Evolutionary conservation across 225 moss, liverwort and hornwort genomes (phyloP).

Genomic region (Anthoceros angustus): DNA sequence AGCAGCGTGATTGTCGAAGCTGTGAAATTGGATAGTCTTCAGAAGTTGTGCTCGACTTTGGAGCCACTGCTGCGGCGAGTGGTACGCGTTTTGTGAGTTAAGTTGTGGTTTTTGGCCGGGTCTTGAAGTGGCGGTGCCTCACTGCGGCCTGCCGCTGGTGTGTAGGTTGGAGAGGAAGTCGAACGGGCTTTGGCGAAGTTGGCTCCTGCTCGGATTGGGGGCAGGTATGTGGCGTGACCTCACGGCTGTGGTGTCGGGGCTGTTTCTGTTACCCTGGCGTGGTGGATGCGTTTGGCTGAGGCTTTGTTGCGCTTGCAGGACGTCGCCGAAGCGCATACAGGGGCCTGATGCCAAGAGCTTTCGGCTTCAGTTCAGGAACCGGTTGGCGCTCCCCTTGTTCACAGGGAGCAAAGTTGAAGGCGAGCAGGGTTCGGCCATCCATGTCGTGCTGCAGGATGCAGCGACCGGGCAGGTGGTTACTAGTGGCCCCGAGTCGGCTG

Average conservation of each 20-base stretch:
- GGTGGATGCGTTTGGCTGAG: too few relatives aligned
- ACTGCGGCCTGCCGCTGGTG: background rate
- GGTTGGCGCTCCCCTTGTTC: background rate
- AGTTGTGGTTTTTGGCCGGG: background rate
- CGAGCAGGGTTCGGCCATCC: constrained; percentile 1
- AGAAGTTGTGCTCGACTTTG: constrained; percentile 1
- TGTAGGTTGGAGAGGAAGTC: background rate
- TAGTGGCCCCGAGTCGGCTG: background rate
- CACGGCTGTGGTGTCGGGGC: background rate
- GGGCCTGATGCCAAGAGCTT: background rate
- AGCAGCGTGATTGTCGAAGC: constrained; percentile 2
- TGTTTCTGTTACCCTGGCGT: too few relatives aligned
- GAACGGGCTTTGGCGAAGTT: constrained; percentile 3
- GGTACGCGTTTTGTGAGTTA: background rate
- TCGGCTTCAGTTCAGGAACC: background rate
- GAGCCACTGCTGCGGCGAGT: background rate
- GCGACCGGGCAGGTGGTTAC: background rate
- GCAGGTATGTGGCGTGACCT: background rate
- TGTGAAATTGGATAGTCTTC: background rate
- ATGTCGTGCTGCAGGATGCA: background rate
- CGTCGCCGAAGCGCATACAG: constrained; percentile 2
- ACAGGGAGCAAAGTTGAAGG: constrained; percentile 1
- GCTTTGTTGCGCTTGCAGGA: background rate
- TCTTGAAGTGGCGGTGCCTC: background rate
- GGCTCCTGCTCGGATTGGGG: background rate